Evolutionary conservation across 1,139 yeast genomes (phyloP), one percentile per base, ranked within the genome.

Genomic region (Zhuliangozyma parablackwelliae): DNA sequence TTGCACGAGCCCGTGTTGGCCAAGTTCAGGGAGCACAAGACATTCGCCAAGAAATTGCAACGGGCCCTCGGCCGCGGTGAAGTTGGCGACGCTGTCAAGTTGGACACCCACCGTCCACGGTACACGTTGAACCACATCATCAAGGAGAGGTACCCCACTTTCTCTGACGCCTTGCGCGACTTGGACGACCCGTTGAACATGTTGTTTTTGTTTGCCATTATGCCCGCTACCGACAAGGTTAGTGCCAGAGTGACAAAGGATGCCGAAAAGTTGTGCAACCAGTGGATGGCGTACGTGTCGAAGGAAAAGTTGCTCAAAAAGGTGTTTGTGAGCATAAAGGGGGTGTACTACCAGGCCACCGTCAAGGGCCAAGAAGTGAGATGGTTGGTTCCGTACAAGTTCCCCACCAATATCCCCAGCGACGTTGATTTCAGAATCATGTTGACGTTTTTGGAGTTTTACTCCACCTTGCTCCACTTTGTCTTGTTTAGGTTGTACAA

Each of bases 331-430:
- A 86, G 96, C 37, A 92, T 92, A 57, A 92, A 94, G 63, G 99
- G 99, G 65, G 95, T 90, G 21, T 92, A 92, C 64, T 94, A 92
- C 59, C 90, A 90, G 61, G 97, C 97, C 29, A 78, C 62, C 44
- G 81, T 92, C 33, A 81, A 77, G 59, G 98, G 98, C 43, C 96
- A 90, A 61, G 96, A 87, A 49, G 74, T 92, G 35, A 79, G 94
- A 67, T 92, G 98, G 98, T 76, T 92, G 46, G 95, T 88, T 34
- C 99, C 99, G 23, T 92, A 83, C 75, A 90, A 89, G 61, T 92
- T 90, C 69, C 96, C 98, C 20, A 95, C 92, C 59, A 85, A 86
- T 59, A 84, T 92, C 51, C 98, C 99, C 31, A 65, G 82, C 33
- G 98, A 92, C 60, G 83, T 92, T 45, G 99, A 92, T 65, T 90